These are phyloP conservation scores for Hypoxylon lienhwacheense DNA, from an alignment of 495 filamentous ascomycete genomes.

Conservation along the genomic window DNA sequence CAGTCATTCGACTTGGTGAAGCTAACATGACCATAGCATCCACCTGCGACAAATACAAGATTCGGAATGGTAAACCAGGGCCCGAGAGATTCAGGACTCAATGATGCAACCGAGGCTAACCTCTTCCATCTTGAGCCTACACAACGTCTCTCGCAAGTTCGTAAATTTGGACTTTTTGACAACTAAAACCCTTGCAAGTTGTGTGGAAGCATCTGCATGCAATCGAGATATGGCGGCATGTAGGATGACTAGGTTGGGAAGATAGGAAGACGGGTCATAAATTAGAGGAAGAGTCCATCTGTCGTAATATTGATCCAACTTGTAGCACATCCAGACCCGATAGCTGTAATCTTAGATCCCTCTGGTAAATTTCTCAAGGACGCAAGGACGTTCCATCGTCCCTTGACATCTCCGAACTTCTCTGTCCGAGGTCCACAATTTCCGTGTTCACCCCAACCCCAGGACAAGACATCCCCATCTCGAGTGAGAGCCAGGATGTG, in stretches of 20 bases:
- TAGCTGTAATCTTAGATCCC: constrained; percentile 50
- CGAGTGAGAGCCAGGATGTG: constrained; percentile 71
- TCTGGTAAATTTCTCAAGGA: constrained; percentile 51
- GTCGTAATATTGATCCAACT: constrained; percentile 67
- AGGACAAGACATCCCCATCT: constrained; percentile 66
- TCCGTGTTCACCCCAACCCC: constrained; percentile 98
- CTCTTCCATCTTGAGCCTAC: constrained; percentile 61
- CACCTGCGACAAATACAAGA: constrained; percentile 43
- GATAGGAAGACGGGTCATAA: not conserved
- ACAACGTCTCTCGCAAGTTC: constrained; percentile 63
- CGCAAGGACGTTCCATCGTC: constrained; percentile 62
- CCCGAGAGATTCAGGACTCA: constrained; percentile 37
- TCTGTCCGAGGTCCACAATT: constrained; percentile 80
- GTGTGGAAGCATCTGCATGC: not conserved
- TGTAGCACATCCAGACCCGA: constrained; percentile 87
- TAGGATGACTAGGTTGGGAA: not conserved
- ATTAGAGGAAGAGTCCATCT: constrained; percentile 34
- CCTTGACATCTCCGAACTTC: constrained; percentile 64
- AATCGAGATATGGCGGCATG: not conserved
- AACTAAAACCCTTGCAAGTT: constrained; percentile 37
- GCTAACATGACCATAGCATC: constrained; percentile 41
- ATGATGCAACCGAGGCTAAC: constrained; percentile 34
- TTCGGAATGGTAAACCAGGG: constrained; percentile 27
- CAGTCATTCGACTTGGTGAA: not conserved
- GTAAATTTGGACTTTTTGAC: constrained; percentile 56